Conservation (phyloP, 768 basidiomycete species). For the Lactifluus subvellereus region DNA sequence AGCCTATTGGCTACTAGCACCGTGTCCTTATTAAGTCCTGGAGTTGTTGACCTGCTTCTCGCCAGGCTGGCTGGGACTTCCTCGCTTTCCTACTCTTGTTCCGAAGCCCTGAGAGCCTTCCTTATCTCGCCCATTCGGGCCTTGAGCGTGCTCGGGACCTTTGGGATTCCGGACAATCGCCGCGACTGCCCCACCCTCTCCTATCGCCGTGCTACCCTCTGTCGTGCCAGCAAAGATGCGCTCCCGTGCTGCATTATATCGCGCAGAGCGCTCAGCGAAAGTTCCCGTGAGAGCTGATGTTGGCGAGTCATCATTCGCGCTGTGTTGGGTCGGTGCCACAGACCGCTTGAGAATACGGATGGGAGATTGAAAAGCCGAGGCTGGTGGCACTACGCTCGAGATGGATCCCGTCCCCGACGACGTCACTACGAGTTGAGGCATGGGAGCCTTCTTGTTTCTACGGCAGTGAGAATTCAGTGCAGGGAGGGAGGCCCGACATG, state of each 20-base stretch:
- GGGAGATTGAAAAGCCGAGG: conserved; percentile 52
- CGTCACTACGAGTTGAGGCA: conserved; percentile 57
- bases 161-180: conserved; percentile 21
- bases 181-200: background rate
- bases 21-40: background rate
- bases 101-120: conserved; percentile 18
- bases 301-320: conserved; percentile 20
- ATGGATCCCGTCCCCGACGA: conserved; percentile 33
- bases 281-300: conserved; percentile 31
- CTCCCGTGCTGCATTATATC: conserved; percentile 67
- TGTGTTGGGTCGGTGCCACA: conserved; percentile 24
- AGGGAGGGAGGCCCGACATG: background rate
- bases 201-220: background rate
- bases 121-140: background rate
- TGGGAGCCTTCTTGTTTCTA: conserved; percentile 58
- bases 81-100: conserved; percentile 5
- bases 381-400: conserved; percentile 40
- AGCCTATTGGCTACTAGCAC: background rate
- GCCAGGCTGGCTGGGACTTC: background rate
- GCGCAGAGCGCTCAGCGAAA: conserved; percentile 61
- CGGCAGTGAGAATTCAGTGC: background rate
- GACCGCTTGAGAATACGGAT: conserved; percentile 70
- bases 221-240: conserved; percentile 51
- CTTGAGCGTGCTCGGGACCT: conserved; percentile 10
- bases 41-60: background rate